A percentile compares a stretch with the other conserved stretches of the same genome.
These are phyloP conservation scores for Albizia julibrissin DNA, from an alignment of 306 rosid genomes.

Conservation along the genomic window DNA sequence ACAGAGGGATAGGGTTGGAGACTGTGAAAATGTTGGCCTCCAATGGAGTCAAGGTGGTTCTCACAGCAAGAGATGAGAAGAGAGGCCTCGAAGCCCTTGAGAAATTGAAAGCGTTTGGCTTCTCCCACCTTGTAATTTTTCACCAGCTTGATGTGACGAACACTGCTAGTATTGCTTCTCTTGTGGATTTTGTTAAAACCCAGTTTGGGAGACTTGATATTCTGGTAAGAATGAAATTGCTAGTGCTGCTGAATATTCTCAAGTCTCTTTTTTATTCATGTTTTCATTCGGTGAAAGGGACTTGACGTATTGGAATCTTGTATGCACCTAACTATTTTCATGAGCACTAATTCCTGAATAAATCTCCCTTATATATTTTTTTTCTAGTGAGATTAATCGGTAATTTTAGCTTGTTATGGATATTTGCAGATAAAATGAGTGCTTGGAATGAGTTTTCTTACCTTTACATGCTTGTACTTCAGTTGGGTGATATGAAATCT, in stretches of 20 bases:
- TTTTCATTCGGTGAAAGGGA: neutral
- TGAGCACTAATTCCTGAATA: neutral
- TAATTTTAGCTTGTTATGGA: neutral
- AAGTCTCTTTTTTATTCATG: neutral
- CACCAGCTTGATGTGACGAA: conserved; percentile 46
- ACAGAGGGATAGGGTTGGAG: conserved; percentile 48
- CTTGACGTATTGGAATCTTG: conserved; percentile 1
- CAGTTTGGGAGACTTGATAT: conserved; percentile 52
- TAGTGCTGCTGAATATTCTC: conserved; percentile 8
- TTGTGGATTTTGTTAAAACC: conserved; percentile 33
- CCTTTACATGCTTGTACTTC: neutral
- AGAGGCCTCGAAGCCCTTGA: conserved; percentile 41
- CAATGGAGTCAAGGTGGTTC: conserved; percentile 42
- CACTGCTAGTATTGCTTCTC: conserved; percentile 37
- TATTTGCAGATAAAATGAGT: neutral
- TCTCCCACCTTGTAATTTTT: conserved; percentile 33
- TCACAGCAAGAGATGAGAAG: conserved; percentile 39
- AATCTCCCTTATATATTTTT: neutral
- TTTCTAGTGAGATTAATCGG: neutral
- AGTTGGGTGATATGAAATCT: neutral
- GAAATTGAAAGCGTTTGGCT: conserved; percentile 31
- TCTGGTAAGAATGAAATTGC: conserved; percentile 32
- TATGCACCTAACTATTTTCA: neutral
- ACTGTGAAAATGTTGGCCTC: conserved; percentile 41
- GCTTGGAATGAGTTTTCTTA: neutral